Base-by-base conservation (phyloP, 1,139 yeast genomes). In the Suhomyces coccinellae region DNA sequence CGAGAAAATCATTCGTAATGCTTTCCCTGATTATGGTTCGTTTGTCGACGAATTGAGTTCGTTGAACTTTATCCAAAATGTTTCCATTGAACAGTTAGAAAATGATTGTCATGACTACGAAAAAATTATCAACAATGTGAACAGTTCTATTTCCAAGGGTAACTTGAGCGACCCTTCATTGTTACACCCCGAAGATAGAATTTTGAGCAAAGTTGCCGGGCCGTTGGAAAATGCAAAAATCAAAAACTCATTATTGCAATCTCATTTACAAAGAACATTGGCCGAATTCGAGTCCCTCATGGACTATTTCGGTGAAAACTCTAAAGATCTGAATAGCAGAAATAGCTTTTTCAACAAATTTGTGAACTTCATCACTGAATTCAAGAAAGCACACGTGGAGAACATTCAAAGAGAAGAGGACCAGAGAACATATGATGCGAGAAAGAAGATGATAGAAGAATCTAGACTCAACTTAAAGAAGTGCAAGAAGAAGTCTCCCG, bases 281-380 rank as follows among this genome's bases (percentile, higher is more conserved):
- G 63, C 68, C 3, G 83, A 79, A 39, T 80, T 84, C 52, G 73
- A 76, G 30, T 73, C 77, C 39, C 68, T 88, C 41, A 83, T 93
- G 93, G 70, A 70, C 41, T 85, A 81, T 59, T 93, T 85, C 63
- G 98, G 98, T 7, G 99, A 93, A 61, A 84, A 85, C 57, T 73
- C 81, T 1, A 62, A 66, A 4, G 95, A 88, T 57, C 58, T 70
- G 6, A 67, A 71, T 47, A 66, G 76, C 41, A 57, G 73, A 38
- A 68, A 66, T 43, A 55, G 60, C 1, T 75, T 75, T 46, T 73
- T 70, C 48, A 60, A 57, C 35, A 75, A 74, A 51, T 64, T 75
- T 49, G 62, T 65, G 29, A 43, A 53, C 4, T 75, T 75, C 52
- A 70, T 74, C 2, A 50, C 54, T 20, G 79, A 75, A 45, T 74